Percentiles rank a stretch among this genome's conserved stretches.
Conservation (phyloP, 345 rosid species). For the Camelina laxa region DNA sequence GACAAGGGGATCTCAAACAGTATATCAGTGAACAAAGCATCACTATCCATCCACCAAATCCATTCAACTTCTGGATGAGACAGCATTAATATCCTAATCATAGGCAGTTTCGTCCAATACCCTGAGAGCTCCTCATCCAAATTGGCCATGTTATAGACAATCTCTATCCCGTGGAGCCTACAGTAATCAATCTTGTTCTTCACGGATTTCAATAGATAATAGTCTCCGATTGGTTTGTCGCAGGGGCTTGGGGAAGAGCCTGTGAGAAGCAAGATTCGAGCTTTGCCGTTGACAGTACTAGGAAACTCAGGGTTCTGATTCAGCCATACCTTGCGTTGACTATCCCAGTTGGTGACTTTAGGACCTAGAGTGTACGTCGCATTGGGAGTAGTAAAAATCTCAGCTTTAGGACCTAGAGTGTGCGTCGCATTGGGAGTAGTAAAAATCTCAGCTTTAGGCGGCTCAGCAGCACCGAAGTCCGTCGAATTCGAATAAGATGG, state of each 20-base stretch:
- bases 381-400: constrained; percentile 46
- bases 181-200: constrained; percentile 98
- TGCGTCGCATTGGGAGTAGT: constrained; percentile 47
- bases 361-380: constrained; percentile 78
- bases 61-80: constrained; percentile 96
- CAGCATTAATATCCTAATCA: constrained; percentile 86
- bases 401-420: constrained; percentile 38
- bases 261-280: constrained; percentile 75
- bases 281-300: constrained; percentile 64
- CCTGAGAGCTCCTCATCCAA: constrained; percentile 87
- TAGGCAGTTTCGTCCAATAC: constrained; percentile 91
- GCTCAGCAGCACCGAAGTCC: constrained; percentile 53
- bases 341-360: constrained; percentile 69
- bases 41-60: constrained; percentile 99
- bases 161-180: constrained; percentile 95
- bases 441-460: constrained; percentile 46
- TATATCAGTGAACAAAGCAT: constrained; percentile 96
- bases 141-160: constrained; percentile 91
- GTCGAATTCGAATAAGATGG: constrained; percentile 52
- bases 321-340: constrained; percentile 78
- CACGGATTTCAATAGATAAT: constrained; percentile 76
- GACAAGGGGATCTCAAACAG: constrained; percentile 74
- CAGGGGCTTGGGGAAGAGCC: constrained; percentile 90
- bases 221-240: constrained; percentile 84
- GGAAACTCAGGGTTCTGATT: constrained; percentile 78